A percentile compares a stretch with the other conserved stretches of the same genome.
Evolutionary conservation across 2,329 filamentous ascomycete genomes (phyloP).

Genomic region (Colletotrichum magnum): DNA sequence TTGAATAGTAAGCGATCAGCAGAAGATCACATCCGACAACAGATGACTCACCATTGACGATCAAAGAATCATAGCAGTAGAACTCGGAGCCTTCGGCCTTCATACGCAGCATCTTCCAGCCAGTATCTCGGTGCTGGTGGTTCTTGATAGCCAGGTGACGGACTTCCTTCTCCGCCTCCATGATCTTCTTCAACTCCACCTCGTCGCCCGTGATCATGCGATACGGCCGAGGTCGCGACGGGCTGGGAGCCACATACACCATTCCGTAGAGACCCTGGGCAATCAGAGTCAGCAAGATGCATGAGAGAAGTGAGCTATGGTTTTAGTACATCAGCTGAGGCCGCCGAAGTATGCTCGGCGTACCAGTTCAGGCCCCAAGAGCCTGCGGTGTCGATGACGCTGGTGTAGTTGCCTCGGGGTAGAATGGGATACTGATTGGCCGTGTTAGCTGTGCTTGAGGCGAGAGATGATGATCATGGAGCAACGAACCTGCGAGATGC

Average conservation of each 20-base stretch:
- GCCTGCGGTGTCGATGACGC: slow-evolving; percentile 24
- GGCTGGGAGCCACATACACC: slow-evolving; percentile 34
- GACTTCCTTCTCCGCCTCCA: slow-evolving; percentile 30
- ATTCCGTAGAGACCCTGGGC: slow-evolving; percentile 33
- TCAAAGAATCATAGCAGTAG: slow-evolving; percentile 44
- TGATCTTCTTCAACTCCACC: slow-evolving; percentile 22
- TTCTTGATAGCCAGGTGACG: slow-evolving; percentile 36
- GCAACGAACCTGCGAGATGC: slow-evolving; percentile 22
- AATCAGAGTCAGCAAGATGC: neutral
- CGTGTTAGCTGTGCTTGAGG: neutral
- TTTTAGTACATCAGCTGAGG: slow-evolving; percentile 24
- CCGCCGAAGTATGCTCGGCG: slow-evolving; percentile 30
- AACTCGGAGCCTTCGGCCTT: slow-evolving; percentile 35
- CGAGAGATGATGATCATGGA: neutral
- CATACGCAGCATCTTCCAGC: slow-evolving; percentile 38
- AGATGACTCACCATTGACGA: slow-evolving; percentile 43
- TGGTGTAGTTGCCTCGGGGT: slow-evolving; percentile 33
- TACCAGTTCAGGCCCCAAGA: slow-evolving; percentile 36
- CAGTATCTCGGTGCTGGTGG: slow-evolving; percentile 35
- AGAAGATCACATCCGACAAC: neutral
- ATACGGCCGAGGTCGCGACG: slow-evolving; percentile 27
- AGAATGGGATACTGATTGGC: slow-evolving; percentile 18
- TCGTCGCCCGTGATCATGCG: slow-evolving; percentile 22
- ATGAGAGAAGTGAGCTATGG: too few species aligned
- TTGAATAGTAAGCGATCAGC: neutral